These are phyloP conservation scores for Hirsutella thompsonii DNA, from an alignment of 2,329 filamentous ascomycete species.

Conservation along the genomic window DNA sequence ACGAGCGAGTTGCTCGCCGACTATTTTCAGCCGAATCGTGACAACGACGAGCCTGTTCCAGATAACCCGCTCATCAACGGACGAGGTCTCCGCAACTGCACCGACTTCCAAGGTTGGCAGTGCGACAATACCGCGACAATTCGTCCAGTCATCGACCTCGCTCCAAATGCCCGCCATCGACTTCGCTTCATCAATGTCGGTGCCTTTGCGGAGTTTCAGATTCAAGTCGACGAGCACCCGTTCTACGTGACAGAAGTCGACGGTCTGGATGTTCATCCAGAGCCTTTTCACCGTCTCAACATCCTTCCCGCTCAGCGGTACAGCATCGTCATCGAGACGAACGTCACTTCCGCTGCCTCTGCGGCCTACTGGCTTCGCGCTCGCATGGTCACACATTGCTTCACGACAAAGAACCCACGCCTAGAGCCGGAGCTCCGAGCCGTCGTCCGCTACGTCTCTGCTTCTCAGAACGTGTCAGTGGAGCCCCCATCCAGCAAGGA, in stretches of 20 bases:
- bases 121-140: constrained; percentile 29
- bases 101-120: constrained; percentile 21
- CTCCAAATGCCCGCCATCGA: constrained; percentile 46
- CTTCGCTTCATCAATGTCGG: constrained; percentile 58
- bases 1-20: constrained; percentile 35
- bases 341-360: constrained; percentile 29
- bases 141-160: constrained; percentile 29
- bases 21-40: constrained; percentile 41
- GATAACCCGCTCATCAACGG: constrained; percentile 53
- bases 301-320: constrained; percentile 61
- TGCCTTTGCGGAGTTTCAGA: constrained; percentile 59
- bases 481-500: constrained; percentile 26
- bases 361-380: constrained; percentile 53
- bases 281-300: constrained; percentile 45
- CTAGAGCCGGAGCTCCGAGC: constrained; percentile 17
- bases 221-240: constrained; percentile 54
- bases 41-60: constrained; percentile 52
- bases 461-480: accelerated
- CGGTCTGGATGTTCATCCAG: constrained; percentile 51
- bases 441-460: constrained; percentile 16
- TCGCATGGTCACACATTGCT: constrained; percentile 27
- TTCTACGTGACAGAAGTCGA: constrained; percentile 58
- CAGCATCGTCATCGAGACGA: constrained; percentile 50
- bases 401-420: constrained; percentile 16
- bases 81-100: constrained; percentile 19